Conservation (phyloP, 768 basidiomycete genomes). For the Clathrus columnatus region DNA sequence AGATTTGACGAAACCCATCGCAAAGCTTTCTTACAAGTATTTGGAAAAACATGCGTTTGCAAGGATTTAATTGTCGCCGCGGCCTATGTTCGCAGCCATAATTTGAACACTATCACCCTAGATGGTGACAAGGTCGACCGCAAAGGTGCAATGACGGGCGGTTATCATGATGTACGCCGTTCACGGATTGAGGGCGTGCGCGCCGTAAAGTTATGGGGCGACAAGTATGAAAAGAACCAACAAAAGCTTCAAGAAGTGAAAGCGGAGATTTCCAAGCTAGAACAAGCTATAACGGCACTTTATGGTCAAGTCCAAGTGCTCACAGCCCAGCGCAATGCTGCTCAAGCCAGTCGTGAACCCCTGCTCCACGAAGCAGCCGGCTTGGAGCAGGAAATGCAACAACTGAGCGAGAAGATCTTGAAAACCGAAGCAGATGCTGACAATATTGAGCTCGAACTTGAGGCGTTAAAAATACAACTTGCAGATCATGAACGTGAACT, state of each 20-base stretch:
- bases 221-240: constrained; percentile 59
- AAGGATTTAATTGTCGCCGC: constrained; percentile 87
- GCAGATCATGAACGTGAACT: constrained; percentile 63
- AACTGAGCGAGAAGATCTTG: constrained; percentile 47
- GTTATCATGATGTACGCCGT: constrained; percentile 86
- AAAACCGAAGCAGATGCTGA: constrained; percentile 58
- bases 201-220: constrained; percentile 64
- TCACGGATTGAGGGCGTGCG: constrained; percentile 87
- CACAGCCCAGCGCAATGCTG: constrained; percentile 61
- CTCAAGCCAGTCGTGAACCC: constrained; percentile 57
- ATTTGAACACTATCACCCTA: constrained; percentile 93
- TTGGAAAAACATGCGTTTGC: constrained; percentile 95
- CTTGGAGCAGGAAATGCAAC: constrained; percentile 63
- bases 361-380: constrained; percentile 52
- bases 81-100: constrained; percentile 89
- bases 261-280: constrained; percentile 53
- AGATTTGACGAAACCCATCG: constrained; percentile 58
- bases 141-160: constrained; percentile 92
- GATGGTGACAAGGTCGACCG: constrained; percentile 97
- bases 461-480: constrained; percentile 50
- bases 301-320: constrained; percentile 66
- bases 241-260: constrained; percentile 68
- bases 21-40: constrained; percentile 93
- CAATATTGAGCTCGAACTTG: constrained; percentile 67
- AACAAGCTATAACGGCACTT: constrained; percentile 78